Percentiles rank a stretch among this genome's conserved stretches.
Conservation (phyloP, 768 basidiomycete species). For the Lactarius indigo region DNA sequence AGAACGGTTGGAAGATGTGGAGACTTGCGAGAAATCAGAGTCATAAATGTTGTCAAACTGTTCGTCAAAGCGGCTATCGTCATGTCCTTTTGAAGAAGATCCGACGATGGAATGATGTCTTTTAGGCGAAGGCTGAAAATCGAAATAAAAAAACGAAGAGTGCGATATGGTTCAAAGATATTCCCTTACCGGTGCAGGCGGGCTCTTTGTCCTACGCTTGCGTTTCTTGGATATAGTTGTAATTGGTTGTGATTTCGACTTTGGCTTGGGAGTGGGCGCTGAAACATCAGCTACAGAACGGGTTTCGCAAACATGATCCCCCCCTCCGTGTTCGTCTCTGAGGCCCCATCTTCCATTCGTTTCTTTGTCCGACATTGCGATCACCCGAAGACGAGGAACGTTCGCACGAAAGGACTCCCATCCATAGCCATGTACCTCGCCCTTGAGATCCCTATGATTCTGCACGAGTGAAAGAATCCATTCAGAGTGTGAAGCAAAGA, state of each 20-base stretch:
- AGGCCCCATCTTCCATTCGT: constrained; percentile 8
- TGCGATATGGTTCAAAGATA: too few species aligned
- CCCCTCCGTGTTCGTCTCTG: neutral
- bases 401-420: constrained; percentile 45
- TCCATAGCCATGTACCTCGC: constrained; percentile 38
- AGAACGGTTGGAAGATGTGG: constrained; percentile 39
- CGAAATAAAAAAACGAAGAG: neutral
- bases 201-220: neutral
- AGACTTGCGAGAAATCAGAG: constrained; percentile 53
- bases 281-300: neutral
- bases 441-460: constrained; percentile 38
- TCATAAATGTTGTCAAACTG: constrained; percentile 37
- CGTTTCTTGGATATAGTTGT: neutral
- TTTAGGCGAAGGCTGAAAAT: neutral
- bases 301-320: neutral
- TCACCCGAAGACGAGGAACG: constrained; percentile 8
- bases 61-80: neutral
- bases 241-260: neutral
- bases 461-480: constrained; percentile 47
- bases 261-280: too few species aligned
- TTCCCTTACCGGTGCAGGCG: neutral
- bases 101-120: neutral
- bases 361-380: neutral
- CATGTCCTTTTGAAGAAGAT: neutral
- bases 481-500: constrained; percentile 52